A percentile compares a stretch with the other conserved stretches of the same genome.
These are phyloP conservation scores for Ganoderma lingzhi DNA, from an alignment of 1,284 basidiomycete genomes.

Conservation along the genomic window DNA sequence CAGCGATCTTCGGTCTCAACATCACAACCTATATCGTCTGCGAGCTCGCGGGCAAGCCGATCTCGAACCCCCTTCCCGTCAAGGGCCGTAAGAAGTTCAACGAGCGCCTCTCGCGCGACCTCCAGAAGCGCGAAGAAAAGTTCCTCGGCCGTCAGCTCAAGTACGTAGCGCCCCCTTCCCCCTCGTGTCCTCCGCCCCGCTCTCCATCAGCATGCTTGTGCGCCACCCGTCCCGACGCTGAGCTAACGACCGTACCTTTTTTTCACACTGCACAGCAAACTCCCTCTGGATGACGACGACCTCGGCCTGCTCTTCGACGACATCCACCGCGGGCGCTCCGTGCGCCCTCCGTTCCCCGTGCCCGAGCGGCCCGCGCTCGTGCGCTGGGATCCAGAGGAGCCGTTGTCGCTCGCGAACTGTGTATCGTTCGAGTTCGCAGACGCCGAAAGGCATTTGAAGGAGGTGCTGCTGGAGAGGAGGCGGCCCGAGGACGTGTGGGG, in stretches of 20 bases:
- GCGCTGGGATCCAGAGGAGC: conserved; percentile 75
- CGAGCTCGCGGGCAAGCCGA: conserved; percentile 83
- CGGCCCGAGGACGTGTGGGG: conserved; percentile 72
- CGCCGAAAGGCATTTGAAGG: conserved; percentile 70
- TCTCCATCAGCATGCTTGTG: neutral
- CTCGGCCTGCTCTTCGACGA: conserved; percentile 89
- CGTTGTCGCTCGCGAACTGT: conserved; percentile 43
- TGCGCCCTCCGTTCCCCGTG: conserved; percentile 78
- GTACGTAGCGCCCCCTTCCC: conserved; percentile 27
- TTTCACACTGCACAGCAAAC: conserved; percentile 53
- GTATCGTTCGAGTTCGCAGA: conserved; percentile 59
- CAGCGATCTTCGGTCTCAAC: conserved; percentile 89
- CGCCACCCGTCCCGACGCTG: neutral
- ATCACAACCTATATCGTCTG: conserved; percentile 89
- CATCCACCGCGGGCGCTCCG: conserved; percentile 80
- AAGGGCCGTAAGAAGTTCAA: conserved; percentile 89
- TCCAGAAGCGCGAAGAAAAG: conserved; percentile 77
- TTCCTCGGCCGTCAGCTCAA: conserved; percentile 53
- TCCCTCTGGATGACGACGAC: conserved; percentile 85
- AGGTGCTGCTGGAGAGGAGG: conserved; percentile 51
- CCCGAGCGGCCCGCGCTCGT: conserved; percentile 76
- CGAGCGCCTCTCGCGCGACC: conserved; percentile 79
- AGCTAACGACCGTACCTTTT: neutral
- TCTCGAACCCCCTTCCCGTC: conserved; percentile 83
- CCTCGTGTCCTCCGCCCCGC: neutral